Base-by-base conservation (phyloP, 768 basidiomycete genomes). In the Mycena albidolilacea region DNA sequence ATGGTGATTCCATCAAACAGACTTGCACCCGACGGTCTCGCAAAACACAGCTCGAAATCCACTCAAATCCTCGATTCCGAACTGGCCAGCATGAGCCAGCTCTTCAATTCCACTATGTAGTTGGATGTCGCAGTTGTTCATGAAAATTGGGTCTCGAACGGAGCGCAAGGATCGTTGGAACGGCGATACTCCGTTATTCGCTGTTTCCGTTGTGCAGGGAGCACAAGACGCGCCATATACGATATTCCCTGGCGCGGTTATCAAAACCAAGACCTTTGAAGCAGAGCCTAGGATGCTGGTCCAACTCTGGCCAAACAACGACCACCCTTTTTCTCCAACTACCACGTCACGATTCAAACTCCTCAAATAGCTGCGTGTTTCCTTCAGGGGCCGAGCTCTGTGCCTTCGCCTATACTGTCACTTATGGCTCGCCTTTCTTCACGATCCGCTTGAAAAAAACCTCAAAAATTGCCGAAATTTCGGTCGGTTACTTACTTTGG, bases 101-200 rank as follows among this genome's bases (percentile, higher is more conserved):
- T 52, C 70, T 3, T 65, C 35, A 23, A 41, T 19, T 38, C 14
- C 7, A 2, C 7, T 1, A n/a, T n/a, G n/a, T n/a, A 10, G 43
- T 48, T 55, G 11, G 0, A 14, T 71, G 4, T 30, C 57, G 7
- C 17, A 21, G 15, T 10, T 64, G 7, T 64, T 35, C 7, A 35
- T 71, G 17, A 59, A 21, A n/a, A 60, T 71, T 6, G 64, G 70
- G 1, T 38, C 21, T 6, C 59, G 60, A 35, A 74, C 69, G 6
- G 50, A 74, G 46, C 64, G 64, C 48, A 74, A 70, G 38, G 69
- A 74, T 48, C 48, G 60, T 7, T 74, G 73, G 73, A 74, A 74
- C 30, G 73, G 73, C 30, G 66, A 64, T 3, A 70, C 69, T 7
- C 60, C 68, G 8, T 64, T 67, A 65, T 43, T 70, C n/a, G 52